phyloP scores from a whole-genome alignment of 805 yeast genomes.

The Hanseniaspora thailandica region DNA sequence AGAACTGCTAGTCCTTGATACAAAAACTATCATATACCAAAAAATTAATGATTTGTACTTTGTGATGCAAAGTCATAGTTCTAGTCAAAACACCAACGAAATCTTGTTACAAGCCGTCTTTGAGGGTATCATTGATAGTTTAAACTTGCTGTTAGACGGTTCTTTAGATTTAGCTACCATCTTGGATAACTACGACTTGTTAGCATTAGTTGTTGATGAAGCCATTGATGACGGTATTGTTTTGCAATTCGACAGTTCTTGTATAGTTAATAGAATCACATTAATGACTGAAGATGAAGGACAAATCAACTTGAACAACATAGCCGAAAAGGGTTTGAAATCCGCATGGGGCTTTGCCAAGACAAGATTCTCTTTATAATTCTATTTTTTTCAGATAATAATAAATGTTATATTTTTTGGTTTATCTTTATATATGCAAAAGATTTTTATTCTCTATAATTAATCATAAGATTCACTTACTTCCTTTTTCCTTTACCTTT shows the following conservation, averaged over 20 bases:
- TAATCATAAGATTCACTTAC: constrained; percentile 12
- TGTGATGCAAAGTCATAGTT: constrained; percentile 46
- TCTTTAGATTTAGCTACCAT: constrained; percentile 62
- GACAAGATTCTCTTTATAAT: constrained; percentile 49
- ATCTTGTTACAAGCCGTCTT: constrained; percentile 62
- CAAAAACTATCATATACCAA: constrained; percentile 73
- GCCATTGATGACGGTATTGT: constrained; percentile 87
- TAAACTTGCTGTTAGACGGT: constrained; percentile 60
- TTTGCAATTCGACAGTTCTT: constrained; percentile 76
- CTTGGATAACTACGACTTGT: constrained; percentile 74
- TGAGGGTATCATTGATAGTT: constrained; percentile 66
- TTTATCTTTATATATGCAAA: background rate
- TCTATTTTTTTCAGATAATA: no score
- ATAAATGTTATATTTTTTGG: constrained; percentile 22
- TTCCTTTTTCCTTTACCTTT: constrained; percentile 23
- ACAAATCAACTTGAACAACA: constrained; percentile 43
- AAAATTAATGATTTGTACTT: constrained; percentile 67
- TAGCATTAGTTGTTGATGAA: constrained; percentile 80
- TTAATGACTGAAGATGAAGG: constrained; percentile 65
- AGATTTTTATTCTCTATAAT: background rate
- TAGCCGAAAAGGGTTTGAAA: constrained; percentile 63
- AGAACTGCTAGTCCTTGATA: constrained; percentile 71
- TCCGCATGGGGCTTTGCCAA: constrained; percentile 83
- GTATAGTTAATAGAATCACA: constrained; percentile 85
- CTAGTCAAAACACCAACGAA: constrained; percentile 71